phyloP scores from a whole-genome alignment of 2,329 filamentous ascomycete species.

The Pezicula radicicola region DNA sequence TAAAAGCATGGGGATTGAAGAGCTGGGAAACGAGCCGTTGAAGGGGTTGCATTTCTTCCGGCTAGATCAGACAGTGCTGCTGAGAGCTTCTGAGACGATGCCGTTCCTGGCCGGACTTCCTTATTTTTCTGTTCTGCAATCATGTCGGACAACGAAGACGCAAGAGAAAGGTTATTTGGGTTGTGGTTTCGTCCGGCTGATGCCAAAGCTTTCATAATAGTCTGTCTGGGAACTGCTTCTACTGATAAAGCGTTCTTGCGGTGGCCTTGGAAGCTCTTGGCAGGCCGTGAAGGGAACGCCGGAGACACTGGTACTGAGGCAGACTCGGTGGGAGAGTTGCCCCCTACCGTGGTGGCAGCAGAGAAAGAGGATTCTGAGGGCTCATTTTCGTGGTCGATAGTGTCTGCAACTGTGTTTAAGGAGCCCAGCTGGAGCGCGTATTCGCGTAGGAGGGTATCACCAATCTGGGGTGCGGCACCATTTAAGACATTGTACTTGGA shows the following conservation, averaged over 20 bases:
- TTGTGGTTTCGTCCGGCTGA: slow-evolving; percentile 60
- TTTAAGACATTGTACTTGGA: slow-evolving; percentile 23
- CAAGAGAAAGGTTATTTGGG: slow-evolving; percentile 43
- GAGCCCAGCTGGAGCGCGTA: slow-evolving; percentile 40
- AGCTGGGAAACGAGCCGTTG: slow-evolving; percentile 53
- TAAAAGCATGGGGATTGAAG: slow-evolving; percentile 96
- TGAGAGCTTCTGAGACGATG: slow-evolving; percentile 57
- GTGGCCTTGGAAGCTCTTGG: slow-evolving; percentile 19
- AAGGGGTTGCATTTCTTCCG: slow-evolving; percentile 24
- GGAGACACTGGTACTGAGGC: slow-evolving; percentile 25
- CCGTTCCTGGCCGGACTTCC: slow-evolving; percentile 22
- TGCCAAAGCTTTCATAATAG: slow-evolving; percentile 77
- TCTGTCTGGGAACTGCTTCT: slow-evolving; percentile 64
- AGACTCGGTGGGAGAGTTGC: slow-evolving; percentile 17
- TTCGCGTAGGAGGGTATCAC: slow-evolving; percentile 37
- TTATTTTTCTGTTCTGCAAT: slow-evolving; percentile 40
- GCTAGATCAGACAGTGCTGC: slow-evolving; percentile 51
- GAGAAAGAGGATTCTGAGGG: slow-evolving; percentile 21
- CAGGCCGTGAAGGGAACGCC: slow-evolving; percentile 14
- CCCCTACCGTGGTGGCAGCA: slow-evolving; percentile 25
- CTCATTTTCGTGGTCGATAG: slow-evolving; percentile 23
- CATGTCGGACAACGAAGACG: slow-evolving; percentile 60
- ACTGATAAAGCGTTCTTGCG: slow-evolving; percentile 30
- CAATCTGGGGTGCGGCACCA: slow-evolving; percentile 24
- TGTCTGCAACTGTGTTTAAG: slow-evolving; percentile 32